Base-by-base conservation (phyloP, 306 rosid species). In the Cucumis melo region DNA sequence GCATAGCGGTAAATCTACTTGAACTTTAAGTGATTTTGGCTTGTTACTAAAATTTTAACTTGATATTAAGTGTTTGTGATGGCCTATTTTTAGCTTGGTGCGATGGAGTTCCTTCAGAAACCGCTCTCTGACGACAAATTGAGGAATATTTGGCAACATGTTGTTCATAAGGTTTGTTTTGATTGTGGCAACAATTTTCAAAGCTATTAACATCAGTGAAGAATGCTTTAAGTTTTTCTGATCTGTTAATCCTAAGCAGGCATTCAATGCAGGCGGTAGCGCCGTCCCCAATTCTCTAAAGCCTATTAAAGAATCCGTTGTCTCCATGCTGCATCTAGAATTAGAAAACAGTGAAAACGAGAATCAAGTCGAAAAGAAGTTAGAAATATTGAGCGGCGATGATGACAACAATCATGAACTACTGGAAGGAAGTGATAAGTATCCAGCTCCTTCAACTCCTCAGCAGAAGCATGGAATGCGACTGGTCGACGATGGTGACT, bases 71-170 rank as follows among this genome's bases (percentile, higher is more conserved):
- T 2, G 41, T 71, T 14, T 74, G 16, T 57, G n/a, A 39, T 74
- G 67, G 36, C 82, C 64, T 67, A 50, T 76, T 83, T 83, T 79
- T 87, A 95, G 99, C 97, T 85, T 79, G 99, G 99, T 14, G 99
- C 96, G 50, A 96, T 92, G 63, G 99, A 92, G 84, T 92, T 92
- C 85, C 86, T 95, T 62, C 82, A 27, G 44, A 95, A 95, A 86
- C 99, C 99, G 11, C 90, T 95, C 54, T 92, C 93, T 0, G 98
- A 92, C 73, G 99, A 92, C 60, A 95, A 92, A 83, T 91, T 95
- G 41, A 87, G 85, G 90, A 90, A 95, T 78, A 88, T 95, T 76
- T 95, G 99, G 99, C 99, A 95, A 91, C 99, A 95, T 85, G 99
- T 92, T 56, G 96, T 92, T 87, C 99, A 92, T 82, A 95, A 92